Evolutionary conservation across 768 basidiomycete species (phyloP), one percentile per base, ranked within the genome.

Genomic region (Boletus reticulatus): DNA sequence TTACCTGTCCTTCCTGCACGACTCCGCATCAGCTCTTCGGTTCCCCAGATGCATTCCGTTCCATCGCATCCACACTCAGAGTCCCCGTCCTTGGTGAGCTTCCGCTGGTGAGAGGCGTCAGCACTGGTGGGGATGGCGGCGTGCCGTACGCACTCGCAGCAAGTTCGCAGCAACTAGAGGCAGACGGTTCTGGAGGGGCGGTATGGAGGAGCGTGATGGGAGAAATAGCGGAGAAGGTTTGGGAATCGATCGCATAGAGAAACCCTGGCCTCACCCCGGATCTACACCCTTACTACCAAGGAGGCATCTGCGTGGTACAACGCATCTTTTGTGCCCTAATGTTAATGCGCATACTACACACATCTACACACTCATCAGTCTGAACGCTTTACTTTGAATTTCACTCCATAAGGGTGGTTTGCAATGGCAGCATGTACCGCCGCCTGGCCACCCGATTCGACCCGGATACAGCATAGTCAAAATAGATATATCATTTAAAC

Each of bases 31-130:
- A 84, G 58, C 74, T 89, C 36, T 92, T 89, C 55, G 95, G 95
- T 7, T 75, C 85, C 12, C 80, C 90, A 0, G 77, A 78, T 9
- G 69, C 75, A 11, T 94, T 95, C 73, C 76, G 78, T 32, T 65
- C 73, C 4, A 81, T 85, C 0, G 85, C 90, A 0, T 60, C 69
- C 4, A 75, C 77, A 3, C 80, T 94, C 3, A 72, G 75, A 0
- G 76, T 91, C 11, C 73, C 81, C 16, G 73, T 95, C 3, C 80
- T 97, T 17, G 92, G 87, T 0, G 88, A 92, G 64, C 75, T 98
- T 14, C 93, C 94, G 0, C 78, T 98, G 19, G 87, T 91, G 7
- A 78, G 84, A 2, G 82, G 79, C 0, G 85, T 96, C 16, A 93
- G 92, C 63, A 68, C 68, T 10, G 80, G 84, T 9, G 86, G 91